These are phyloP conservation scores for Magnaporthales sp. DNA, from an alignment of 2,329 filamentous ascomycete genomes.

Conservation along the genomic window DNA sequence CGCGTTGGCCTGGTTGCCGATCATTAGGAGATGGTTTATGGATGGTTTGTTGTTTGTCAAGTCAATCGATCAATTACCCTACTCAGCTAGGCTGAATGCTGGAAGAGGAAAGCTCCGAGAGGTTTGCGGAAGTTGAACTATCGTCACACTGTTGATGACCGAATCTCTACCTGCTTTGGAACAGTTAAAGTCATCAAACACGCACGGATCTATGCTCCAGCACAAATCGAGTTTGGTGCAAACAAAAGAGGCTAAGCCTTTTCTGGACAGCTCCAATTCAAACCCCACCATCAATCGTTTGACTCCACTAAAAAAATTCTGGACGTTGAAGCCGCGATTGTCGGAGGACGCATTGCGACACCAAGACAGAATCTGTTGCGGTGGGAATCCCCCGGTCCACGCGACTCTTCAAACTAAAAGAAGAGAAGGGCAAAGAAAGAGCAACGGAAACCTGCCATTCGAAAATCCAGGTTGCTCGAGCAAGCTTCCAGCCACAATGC, in stretches of 20 bases:
- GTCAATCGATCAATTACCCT: neutral
- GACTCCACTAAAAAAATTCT: constrained; percentile 3
- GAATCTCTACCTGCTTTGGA: neutral
- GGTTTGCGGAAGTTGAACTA: neutral
- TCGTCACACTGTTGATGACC: neutral
- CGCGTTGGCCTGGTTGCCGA: neutral
- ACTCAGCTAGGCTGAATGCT: neutral
- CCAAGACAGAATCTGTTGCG: neutral
- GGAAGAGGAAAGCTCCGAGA: neutral
- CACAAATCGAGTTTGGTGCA: neutral
- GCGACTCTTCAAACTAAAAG: neutral
- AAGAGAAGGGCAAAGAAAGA: neutral
- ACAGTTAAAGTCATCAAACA: neutral
- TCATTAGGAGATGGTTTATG: neutral
- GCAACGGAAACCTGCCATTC: neutral
- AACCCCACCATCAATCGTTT: neutral
- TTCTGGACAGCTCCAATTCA: neutral
- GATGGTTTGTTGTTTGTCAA: neutral
- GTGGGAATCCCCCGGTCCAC: neutral
- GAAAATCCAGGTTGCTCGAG: neutral
- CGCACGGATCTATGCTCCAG: neutral
- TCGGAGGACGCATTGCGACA: neutral
- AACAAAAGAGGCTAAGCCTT: neutral
- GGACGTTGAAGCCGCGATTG: neutral
- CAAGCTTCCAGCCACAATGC: constrained; percentile 6